Base-by-base conservation (phyloP, 2,329 filamentous ascomycete genomes). In the Tothia fuscella region DNA sequence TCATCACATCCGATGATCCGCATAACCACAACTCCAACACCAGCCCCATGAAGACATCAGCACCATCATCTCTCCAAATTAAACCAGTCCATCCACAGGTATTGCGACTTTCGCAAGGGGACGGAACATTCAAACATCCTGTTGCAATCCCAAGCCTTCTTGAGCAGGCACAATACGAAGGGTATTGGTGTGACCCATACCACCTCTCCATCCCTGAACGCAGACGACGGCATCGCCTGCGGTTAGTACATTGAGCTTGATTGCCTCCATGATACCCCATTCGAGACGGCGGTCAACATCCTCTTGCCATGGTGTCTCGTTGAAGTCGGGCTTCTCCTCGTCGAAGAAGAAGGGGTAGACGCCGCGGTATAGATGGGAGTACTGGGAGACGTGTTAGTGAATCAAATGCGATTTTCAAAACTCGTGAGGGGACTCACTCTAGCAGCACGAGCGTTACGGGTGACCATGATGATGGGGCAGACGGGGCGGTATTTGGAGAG, bases 381-480 rank as follows among this genome's bases (percentile, higher is more conserved):
- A 96, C 66, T 72, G 49, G 12, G 29, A 38, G 26, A 19, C 31
- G 16, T 13, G 12, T 37, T 37, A 37, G 35, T 28, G 49, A 43
- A 47, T 17, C 12, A 24, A 29, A 45, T 20, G 3, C 17, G 17
- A 6, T 13, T 4, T 6, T n/a, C 12, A 36, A 7, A 37, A 9
- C 5, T 16, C 4, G 26, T 34, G 29, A 37, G 14, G 9, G 4
- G 53, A 60, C 67, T 63, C 64, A 73, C 70, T 52, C 91, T 76
- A 46, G 87, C 82, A 40, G 91, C 85, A 50, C 75, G 78, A 37
- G 78, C 67, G 62, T 82, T 94, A 56, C 91, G 82, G 50, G 89
- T 94, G 50, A 98, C 84, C 89, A 96, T 96, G 73, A 98, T 89
- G 69, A 98, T 95, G 54, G 91, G 91, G 77, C 89, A 96, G 50